phyloP scores from a whole-genome alignment of 441 rosid species.

The Populus hybrid region DNA sequence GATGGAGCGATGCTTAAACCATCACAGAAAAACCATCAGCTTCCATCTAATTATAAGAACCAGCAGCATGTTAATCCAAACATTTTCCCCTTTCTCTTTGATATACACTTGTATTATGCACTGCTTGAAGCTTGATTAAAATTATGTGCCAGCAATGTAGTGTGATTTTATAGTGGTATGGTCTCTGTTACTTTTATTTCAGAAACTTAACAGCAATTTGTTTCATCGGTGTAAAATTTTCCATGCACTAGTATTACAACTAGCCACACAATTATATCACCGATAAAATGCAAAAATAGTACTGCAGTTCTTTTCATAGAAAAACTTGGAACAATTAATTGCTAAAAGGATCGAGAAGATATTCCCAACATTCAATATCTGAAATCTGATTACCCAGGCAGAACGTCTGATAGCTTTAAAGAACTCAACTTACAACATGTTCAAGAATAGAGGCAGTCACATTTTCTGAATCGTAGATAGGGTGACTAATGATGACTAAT shows the following conservation, averaged over 20 bases:
- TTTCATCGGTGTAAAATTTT: not conserved
- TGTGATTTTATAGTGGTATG: not conserved
- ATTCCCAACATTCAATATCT: not conserved
- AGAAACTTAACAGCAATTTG: not conserved
- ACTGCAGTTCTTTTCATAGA: not conserved
- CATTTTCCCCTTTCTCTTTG: not conserved
- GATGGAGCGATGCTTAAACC: not conserved
- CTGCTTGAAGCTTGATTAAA: not conserved
- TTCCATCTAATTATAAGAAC: conserved; percentile 9
- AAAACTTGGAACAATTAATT: not conserved
- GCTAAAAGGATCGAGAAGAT: not conserved
- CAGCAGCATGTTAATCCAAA: not conserved
- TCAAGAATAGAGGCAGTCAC: not conserved
- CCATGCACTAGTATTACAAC: not conserved
- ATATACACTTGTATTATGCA: not conserved
- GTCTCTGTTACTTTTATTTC: not conserved
- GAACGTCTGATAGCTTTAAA: not conserved
- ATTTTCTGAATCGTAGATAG: not conserved
- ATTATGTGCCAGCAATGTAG: not conserved
- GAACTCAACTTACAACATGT: not conserved
- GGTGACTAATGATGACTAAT: not conserved
- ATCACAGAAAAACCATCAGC: not conserved
- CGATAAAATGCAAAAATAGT: not conserved
- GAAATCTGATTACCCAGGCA: not conserved
- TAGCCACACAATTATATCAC: not conserved